phyloP scores from a whole-genome alignment of 2,329 filamentous ascomycete genomes.

The Colletotrichum sp. region DNA sequence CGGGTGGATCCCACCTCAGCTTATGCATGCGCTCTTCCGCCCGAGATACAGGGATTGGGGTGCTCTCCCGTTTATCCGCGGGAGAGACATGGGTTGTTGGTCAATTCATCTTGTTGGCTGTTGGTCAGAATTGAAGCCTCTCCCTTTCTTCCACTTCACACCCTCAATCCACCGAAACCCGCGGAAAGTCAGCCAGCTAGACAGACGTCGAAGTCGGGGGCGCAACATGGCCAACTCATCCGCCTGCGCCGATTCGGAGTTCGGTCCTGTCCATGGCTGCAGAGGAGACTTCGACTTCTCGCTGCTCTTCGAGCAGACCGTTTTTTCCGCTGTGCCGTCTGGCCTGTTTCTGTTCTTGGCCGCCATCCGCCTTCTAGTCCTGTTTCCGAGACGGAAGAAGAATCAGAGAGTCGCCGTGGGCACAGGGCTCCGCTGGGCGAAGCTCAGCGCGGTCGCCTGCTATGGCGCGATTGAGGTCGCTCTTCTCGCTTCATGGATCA shows the following conservation, averaged over 20 bases:
- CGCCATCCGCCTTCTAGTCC: not conserved
- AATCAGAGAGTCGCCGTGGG: not conserved
- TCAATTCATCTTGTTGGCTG: not conserved
- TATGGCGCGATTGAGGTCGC: not conserved
- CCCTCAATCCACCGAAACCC: not conserved
- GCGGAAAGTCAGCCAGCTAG: not conserved
- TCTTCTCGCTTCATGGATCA: not conserved
- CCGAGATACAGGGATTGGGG: not conserved
- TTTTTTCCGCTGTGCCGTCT: slow-evolving; percentile 39
- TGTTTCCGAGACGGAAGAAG: not conserved
- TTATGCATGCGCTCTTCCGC: not conserved
- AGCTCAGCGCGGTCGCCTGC: not conserved
- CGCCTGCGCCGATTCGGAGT: not conserved
- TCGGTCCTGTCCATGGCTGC: slow-evolving; percentile 41
- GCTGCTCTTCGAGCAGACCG: slow-evolving; percentile 50
- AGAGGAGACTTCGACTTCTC: slow-evolving; percentile 56
- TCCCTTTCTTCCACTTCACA: not conserved
- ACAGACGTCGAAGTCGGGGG: not conserved
- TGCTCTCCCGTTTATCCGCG: not conserved
- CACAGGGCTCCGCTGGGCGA: not conserved
- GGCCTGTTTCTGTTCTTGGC: not conserved
- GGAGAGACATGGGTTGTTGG: not conserved
- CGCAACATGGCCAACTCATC: not conserved
- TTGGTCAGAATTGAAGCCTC: not conserved
- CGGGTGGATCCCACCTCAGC: not conserved